These are phyloP conservation scores for Paraglomus occultum DNA, from an alignment of 192 early-diverging fungal species.

Conservation along the genomic window DNA sequence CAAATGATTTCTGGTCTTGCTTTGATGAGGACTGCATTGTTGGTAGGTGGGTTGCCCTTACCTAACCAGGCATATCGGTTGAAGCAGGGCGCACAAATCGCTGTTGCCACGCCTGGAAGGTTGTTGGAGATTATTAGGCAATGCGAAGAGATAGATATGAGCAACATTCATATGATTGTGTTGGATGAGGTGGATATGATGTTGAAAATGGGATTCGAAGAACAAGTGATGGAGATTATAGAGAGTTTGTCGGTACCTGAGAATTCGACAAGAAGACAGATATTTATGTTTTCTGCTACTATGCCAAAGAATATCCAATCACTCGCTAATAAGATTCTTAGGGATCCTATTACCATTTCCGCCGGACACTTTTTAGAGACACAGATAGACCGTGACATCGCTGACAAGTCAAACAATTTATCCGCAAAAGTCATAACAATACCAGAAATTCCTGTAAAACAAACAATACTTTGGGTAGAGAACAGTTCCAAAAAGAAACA, in stretches of 20 bases:
- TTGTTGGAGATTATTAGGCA: slow-evolving; percentile 45
- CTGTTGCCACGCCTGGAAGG: slow-evolving; percentile 57
- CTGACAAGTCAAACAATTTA: neutral
- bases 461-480: slow-evolving; percentile 58
- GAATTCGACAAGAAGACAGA: slow-evolving; percentile 37
- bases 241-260: slow-evolving; percentile 35
- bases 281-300: slow-evolving; percentile 54
- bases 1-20: slow-evolving; percentile 37
- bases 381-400: neutral
- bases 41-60: slow-evolving; percentile 56
- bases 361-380: slow-evolving; percentile 29
- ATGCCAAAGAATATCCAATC: slow-evolving; percentile 36
- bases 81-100: slow-evolving; percentile 52
- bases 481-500: slow-evolving; percentile 53
- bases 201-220: slow-evolving; percentile 54
- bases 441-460: slow-evolving; percentile 37
- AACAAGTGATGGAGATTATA: slow-evolving; percentile 47
- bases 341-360: slow-evolving; percentile 36
- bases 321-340: slow-evolving; percentile 27
- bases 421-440: neutral
- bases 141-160: slow-evolving; percentile 37
- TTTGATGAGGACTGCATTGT: slow-evolving; percentile 52
- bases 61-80: slow-evolving; percentile 53
- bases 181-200: slow-evolving; percentile 59
- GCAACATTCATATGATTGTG: slow-evolving; percentile 46